Evolutionary conservation across 148 eudicot genomes (phyloP), one percentile per base, ranked within the genome.

Genomic region (Tetragonia tetragonoides): DNA sequence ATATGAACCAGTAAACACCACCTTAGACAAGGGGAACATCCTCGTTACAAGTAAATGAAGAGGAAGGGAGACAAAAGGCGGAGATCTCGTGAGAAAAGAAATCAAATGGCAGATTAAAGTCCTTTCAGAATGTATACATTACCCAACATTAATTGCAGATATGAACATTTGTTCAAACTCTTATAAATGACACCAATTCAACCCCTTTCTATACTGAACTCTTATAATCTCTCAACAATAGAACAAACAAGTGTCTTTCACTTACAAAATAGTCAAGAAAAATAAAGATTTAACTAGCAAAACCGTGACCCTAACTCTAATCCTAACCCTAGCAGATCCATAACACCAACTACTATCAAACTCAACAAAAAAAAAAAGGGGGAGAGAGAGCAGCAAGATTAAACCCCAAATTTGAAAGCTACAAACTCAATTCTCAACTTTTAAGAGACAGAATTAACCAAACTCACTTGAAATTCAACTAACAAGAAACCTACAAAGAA

Each of bases 401-500:
- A 63, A 42, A 24, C 69, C 40, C 15, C 47, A 15, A 24, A 51
- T 28, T 51, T 23, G 21, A 67, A 77, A 21, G 61, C 34, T 18
- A 68, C 20, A 53, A 77, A 60, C n/a, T n/a, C 14, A 37, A 66
- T 7, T 65, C 40, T 16, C 24, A 40, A 21, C 47, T 47, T 47
- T 9, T 40, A 53, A 5, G 18, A 24, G 38, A 23, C 18, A 4
- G 47, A 21, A 65, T 65, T 59, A 11, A 74, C 57, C 54, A 61
- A 68, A 69, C 47, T 38, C 61, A 64, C 61, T 57, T 42, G 9
- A 24, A 70, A 76, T 67, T 63, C 72, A 71, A 64, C 54, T 41
- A 63, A 8, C n/a, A 23, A 60, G 17, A 51, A 16, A 66, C 20
- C 18, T 16, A 0, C 70, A 17, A 66, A 17, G 37, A 37, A 21